Evolutionary conservation across 1,284 basidiomycete species (phyloP).

Genomic region (Farysia itapuensis): DNA sequence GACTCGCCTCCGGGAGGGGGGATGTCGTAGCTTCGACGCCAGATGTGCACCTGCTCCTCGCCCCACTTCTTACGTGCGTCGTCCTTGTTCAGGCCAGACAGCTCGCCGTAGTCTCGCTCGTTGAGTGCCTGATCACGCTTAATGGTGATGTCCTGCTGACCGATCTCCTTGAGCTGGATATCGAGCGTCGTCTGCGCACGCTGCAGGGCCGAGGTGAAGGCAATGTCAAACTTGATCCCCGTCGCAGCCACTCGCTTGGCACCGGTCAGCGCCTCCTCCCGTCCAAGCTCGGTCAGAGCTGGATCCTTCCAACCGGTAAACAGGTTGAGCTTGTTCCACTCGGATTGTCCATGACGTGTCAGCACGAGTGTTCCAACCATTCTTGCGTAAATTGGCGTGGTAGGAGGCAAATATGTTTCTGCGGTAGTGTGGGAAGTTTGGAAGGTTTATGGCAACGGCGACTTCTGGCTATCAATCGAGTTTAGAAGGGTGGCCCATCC

Average conservation of each 20-base stretch:
- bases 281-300: constrained; percentile 56
- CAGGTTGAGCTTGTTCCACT: constrained; percentile 60
- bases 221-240: constrained; percentile 59
- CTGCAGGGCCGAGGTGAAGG: constrained; percentile 62
- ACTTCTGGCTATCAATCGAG: too few relatives aligned
- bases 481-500: too few relatives aligned
- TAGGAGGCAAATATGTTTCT: too few relatives aligned
- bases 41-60: constrained; percentile 63
- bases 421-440: too few relatives aligned
- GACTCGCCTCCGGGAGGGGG: constrained; percentile 62
- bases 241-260: constrained; percentile 56
- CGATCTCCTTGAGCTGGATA: constrained; percentile 61
- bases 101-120: constrained; percentile 62
- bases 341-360: constrained; percentile 59
- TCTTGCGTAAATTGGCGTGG: constrained; percentile 3
- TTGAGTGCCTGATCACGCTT: constrained; percentile 62
- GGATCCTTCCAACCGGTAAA: constrained; percentile 60
- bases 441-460: too few relatives aligned
- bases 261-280: constrained; percentile 57
- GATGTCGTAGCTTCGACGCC: constrained; percentile 60
- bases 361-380: constrained; percentile 57
- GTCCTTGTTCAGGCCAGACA: constrained; percentile 62
- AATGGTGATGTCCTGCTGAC: constrained; percentile 58
- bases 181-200: constrained; percentile 62
- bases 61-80: constrained; percentile 62